A percentile compares a stretch with the other conserved stretches of the same genome.
These are phyloP conservation scores for Actinomortierella ambigua DNA, from an alignment of 371 early-diverging fungal genomes.

Conservation along the genomic window DNA sequence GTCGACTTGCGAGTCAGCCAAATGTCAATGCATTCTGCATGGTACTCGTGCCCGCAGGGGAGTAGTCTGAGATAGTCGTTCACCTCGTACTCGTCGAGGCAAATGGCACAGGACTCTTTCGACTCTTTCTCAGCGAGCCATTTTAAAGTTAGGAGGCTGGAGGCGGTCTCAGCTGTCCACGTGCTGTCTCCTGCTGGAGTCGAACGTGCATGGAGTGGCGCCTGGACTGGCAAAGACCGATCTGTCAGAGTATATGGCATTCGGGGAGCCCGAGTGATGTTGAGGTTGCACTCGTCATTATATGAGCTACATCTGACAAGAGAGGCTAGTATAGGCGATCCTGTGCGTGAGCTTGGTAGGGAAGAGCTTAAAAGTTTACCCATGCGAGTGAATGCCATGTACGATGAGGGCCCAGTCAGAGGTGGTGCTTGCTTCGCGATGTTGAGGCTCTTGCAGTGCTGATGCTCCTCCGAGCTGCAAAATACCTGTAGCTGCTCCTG, in stretches of 20 bases:
- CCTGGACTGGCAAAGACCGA: neutral
- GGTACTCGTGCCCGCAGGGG: slow-evolving; percentile 83
- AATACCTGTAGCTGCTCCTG: neutral
- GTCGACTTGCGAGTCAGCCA: slow-evolving; percentile 62
- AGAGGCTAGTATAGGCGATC: too few relatives aligned
- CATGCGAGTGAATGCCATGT: too few relatives aligned
- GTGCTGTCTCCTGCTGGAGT: neutral
- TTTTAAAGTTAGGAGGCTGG: neutral
- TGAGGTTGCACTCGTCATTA: too few relatives aligned
- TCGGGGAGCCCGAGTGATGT: neutral
- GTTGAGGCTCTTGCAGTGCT: neutral
- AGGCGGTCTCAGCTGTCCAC: neutral
- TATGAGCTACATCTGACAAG: too few relatives aligned
- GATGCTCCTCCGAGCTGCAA: neutral
- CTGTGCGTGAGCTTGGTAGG: too few relatives aligned
- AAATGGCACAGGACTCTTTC: slow-evolving; percentile 75
- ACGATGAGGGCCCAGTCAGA: too few relatives aligned
- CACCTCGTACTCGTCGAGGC: slow-evolving; percentile 71
- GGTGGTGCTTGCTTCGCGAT: too few relatives aligned
- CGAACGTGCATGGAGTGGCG: slow-evolving; percentile 1
- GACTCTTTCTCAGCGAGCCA: neutral
- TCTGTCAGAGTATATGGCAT: slow-evolving; percentile 1
- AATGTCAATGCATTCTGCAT: slow-evolving; percentile 72
- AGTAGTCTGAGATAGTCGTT: slow-evolving; percentile 70
- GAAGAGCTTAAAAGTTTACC: too few relatives aligned